Evolutionary conservation across 225 moss, liverwort and hornwort species (phyloP), one percentile per base, ranked within the genome.

Genomic region (Asterella californica): DNA sequence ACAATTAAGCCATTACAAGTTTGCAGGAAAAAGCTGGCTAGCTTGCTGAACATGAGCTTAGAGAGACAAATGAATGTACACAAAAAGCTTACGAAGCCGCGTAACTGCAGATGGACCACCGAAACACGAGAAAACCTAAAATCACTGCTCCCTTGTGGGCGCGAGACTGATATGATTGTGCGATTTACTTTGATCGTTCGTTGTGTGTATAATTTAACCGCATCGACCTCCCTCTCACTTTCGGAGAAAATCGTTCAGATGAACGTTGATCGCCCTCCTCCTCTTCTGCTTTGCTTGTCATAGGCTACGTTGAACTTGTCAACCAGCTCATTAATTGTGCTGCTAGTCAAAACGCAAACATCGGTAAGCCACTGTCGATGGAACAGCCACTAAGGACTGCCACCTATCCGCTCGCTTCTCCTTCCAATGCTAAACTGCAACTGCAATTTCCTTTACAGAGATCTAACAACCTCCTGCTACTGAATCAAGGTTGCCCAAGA

Each of bases 271-370:
- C 96, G 94, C 46, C 94, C 94, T 78, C 96, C 96, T 79, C 94
- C 96, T 73, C 96, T 87, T 76, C 96, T 88, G 83, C 88, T 94
- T 91, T 97, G 96, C 86, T 94, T 97, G 88, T 97, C 96, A 76
- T 94, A 94, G 66, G 96, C 96, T 50, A 91, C 87, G 78, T 97
- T 97, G 85, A 97, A 97, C 84, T 97, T 97, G 74, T 97, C 96
- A 80, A 97, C 96, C 83, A 94, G 83, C 82, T 97, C 96, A 72
- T 97, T 97, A 73, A 97, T 97, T 78, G 93, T 90, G 83, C 94
- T 97, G 92, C 83, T 55, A 81, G n/a, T 45, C 62, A n/a, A 74
- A 48, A 46, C 62, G n/a, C n/a, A n/a, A 48, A 37, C 69, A 63
- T 29, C 12, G 5, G 47, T 64, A 17, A 77, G 77, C n/a, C 9